Percentiles rank a stretch among this genome's conserved stretches.
Evolutionary conservation across 2,329 filamentous ascomycete species (phyloP).

Genomic region (Aureobasidium vineae): DNA sequence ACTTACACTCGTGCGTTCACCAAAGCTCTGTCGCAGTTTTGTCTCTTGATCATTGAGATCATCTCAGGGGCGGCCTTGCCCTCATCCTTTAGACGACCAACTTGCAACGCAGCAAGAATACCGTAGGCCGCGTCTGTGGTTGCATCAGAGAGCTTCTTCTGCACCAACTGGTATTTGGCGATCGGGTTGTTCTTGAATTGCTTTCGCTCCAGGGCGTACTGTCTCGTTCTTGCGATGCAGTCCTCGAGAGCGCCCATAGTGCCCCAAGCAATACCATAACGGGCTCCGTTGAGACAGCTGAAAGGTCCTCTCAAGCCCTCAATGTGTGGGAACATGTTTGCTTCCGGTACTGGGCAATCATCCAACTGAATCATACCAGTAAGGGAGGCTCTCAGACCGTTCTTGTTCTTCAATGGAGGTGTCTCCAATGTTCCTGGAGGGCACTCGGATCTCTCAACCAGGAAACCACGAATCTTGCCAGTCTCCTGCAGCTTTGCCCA

Average conservation of each 20-base stretch:
- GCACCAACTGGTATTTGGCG: conserved; percentile 92
- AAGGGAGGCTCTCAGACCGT: conserved; percentile 84
- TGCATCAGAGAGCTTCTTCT: conserved; percentile 96
- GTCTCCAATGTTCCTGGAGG: conserved; percentile 88
- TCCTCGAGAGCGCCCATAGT: conserved; percentile 94
- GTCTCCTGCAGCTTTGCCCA: conserved; percentile 93
- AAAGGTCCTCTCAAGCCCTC: conserved; percentile 89
- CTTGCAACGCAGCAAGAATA: conserved; percentile 84
- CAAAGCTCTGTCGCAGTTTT: conserved; percentile 92
- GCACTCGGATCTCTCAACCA: conserved; percentile 81
- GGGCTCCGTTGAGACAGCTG: conserved; percentile 87
- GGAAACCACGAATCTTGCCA: conserved; percentile 90
- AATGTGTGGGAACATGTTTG: conserved; percentile 90
- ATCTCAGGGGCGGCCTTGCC: conserved; percentile 89
- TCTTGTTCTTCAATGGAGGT: conserved; percentile 92
- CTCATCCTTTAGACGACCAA: conserved; percentile 88
- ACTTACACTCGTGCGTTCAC: conserved; percentile 67
- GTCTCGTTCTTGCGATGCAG: conserved; percentile 73
- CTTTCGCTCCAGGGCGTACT: conserved; percentile 87
- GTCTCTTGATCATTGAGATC: conserved; percentile 94
- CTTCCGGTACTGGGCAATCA: conserved; percentile 79
- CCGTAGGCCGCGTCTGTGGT: conserved; percentile 88
- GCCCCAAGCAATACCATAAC: conserved; percentile 91
- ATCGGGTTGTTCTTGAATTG: conserved; percentile 97
- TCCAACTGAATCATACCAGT: conserved; percentile 99